Evolutionary conservation across 208 protist species (phyloP).

Genomic region (Trypanosoma lewisi): DNA sequence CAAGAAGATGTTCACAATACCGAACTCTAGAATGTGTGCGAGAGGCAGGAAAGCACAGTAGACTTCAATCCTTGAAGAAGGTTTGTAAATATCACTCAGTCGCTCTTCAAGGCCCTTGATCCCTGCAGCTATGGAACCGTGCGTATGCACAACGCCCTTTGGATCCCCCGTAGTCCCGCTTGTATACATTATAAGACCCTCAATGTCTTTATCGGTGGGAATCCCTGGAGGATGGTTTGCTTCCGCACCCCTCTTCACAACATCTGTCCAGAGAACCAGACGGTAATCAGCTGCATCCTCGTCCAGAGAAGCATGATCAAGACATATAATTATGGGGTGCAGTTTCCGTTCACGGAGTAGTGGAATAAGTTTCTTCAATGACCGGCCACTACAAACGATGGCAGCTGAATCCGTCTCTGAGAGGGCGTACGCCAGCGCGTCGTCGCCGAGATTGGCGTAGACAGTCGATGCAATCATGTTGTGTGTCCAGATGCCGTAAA

Average conservation of each 20-base stretch:
- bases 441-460: constrained; percentile 86
- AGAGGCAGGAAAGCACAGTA: constrained; percentile 86
- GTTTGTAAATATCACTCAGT: constrained; percentile 25
- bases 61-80: constrained; percentile 35
- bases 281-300: constrained; percentile 14
- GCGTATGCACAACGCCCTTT: constrained; percentile 83
- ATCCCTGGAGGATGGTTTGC: constrained; percentile 16
- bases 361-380: constrained; percentile 41
- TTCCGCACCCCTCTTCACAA: neutral
- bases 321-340: constrained; percentile 61
- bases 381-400: constrained; percentile 70
- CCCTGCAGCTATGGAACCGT: constrained; percentile 54
- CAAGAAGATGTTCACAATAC: constrained; percentile 48
- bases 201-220: constrained; percentile 35
- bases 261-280: neutral
- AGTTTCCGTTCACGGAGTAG: constrained; percentile 29
- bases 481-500: constrained; percentile 76
- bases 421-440: constrained; percentile 66
- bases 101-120: constrained; percentile 32
- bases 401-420: constrained; percentile 57
- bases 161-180: constrained; percentile 43
- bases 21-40: constrained; percentile 75
- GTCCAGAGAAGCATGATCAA: constrained; percentile 36
- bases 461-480: constrained; percentile 65
- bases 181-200: constrained; percentile 82